These are phyloP conservation scores for Epichloe glyceriae DNA, from an alignment of 2,329 filamentous ascomycete species.

Conservation along the genomic window DNA sequence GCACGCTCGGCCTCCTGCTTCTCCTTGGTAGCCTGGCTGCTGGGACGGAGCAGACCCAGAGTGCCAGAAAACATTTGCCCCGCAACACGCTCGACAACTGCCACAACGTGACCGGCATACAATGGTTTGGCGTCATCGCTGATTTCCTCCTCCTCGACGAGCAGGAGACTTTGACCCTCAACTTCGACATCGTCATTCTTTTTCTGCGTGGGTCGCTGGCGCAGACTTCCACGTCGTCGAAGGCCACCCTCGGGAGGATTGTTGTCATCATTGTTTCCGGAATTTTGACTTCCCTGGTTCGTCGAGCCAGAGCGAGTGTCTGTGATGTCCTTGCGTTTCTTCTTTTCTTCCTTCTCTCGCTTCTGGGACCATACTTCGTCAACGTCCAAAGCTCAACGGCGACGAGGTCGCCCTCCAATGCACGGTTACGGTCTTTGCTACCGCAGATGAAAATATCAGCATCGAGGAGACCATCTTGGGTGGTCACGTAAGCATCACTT, in stretches of 20 bases:
- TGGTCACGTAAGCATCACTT: constrained; percentile 95
- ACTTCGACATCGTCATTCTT: constrained; percentile 99
- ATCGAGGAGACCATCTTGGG: constrained; percentile 73
- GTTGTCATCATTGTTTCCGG: constrained; percentile 46
- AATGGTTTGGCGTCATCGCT: constrained; percentile 96
- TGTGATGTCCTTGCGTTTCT: constrained; percentile 98
- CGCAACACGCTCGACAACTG: constrained; percentile 90
- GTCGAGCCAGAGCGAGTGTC: constrained; percentile 72
- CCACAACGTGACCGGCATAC: constrained; percentile 93
- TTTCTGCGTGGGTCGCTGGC: constrained; percentile 95
- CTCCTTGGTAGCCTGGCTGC: constrained; percentile 97
- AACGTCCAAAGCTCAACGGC: constrained; percentile 94
- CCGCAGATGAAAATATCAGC: constrained; percentile 99
- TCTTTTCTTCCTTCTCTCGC: constrained; percentile 98
- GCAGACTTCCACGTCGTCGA: constrained; percentile 82
- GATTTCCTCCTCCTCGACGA: constrained; percentile 97
- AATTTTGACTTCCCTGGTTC: constrained; percentile 55
- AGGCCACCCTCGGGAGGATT: constrained; percentile 68
- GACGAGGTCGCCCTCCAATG: constrained; percentile 88
- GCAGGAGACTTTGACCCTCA: constrained; percentile 87
- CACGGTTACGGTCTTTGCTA: constrained; percentile 96
- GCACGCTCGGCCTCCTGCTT: constrained; percentile 96
- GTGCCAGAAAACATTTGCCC: constrained; percentile 99
- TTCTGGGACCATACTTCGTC: constrained; percentile 99
- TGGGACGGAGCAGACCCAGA: constrained; percentile 82